Conservation (phyloP, 78 protist species). For the Cyanophora paradoxa region DNA sequence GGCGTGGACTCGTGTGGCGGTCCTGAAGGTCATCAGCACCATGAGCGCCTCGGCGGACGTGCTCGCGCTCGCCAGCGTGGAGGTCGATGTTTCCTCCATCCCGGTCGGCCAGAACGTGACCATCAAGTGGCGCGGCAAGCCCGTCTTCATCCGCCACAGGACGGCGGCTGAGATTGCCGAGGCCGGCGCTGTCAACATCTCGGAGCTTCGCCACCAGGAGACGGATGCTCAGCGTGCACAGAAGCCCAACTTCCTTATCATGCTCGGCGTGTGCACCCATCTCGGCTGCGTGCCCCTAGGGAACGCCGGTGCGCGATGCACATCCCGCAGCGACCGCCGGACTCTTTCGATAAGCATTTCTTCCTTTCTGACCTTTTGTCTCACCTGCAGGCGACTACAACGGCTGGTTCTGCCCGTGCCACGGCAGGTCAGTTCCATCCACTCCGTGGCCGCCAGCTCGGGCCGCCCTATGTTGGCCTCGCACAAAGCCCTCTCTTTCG, state of each 20-base stretch:
- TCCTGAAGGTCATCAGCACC: constrained; percentile 5
- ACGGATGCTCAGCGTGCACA: constrained; percentile 54
- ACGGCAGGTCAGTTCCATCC: too few species aligned
- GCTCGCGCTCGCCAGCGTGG: constrained; percentile 63
- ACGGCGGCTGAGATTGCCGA: constrained; percentile 41
- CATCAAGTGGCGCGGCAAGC: constrained; percentile 75
- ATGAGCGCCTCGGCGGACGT: constrained; percentile 55
- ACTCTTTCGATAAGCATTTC: neutral
- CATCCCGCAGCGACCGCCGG: constrained; percentile 64
- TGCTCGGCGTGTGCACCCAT: constrained; percentile 93
- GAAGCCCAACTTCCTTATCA: constrained; percentile 70
- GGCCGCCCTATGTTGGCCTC: too few species aligned
- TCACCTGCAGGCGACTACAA: constrained; percentile 13
- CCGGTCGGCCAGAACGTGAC: neutral
- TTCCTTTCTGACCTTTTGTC: neutral
- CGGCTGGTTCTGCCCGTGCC: constrained; percentile 96
- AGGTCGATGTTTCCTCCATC: constrained; percentile 25
- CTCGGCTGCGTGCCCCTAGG: constrained; percentile 90
- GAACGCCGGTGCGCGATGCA: too few species aligned
- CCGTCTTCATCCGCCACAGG: constrained; percentile 61
- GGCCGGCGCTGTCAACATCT: constrained; percentile 13
- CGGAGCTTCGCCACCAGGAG: constrained; percentile 47
- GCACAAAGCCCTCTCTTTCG: too few species aligned
- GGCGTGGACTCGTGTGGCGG: neutral
- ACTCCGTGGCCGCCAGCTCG: too few species aligned